phyloP scores from a whole-genome alignment of 371 early-diverging fungal species.

The Apophysomyces ossiformis region DNA sequence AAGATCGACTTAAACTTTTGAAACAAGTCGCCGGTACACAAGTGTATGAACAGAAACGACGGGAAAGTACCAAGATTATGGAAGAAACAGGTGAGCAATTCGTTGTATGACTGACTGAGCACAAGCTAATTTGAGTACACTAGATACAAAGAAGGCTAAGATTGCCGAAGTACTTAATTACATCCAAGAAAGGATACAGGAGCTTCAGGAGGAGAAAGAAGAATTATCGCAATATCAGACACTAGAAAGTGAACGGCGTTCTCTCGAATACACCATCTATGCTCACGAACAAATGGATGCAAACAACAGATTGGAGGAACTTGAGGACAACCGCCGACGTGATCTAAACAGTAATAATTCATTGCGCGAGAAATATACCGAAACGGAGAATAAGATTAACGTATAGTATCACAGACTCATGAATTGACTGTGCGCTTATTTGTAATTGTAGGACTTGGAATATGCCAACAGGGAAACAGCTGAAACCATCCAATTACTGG shows the following conservation, averaged over 20 bases:
- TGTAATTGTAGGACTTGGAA: constrained; percentile 32
- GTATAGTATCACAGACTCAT: constrained; percentile 24
- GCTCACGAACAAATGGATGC: constrained; percentile 87
- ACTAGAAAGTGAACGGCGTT: constrained; percentile 84
- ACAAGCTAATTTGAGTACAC: neutral
- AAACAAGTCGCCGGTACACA: constrained; percentile 99
- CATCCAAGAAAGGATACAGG: constrained; percentile 88
- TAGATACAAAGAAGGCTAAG: constrained; percentile 86
- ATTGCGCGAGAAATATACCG: constrained; percentile 38
- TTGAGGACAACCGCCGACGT: constrained; percentile 59
- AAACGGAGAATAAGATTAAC: constrained; percentile 40
- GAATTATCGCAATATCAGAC: constrained; percentile 89
- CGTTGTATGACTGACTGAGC: no score
- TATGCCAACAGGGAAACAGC: constrained; percentile 44
- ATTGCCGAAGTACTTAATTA: constrained; percentile 88
- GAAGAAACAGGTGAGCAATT: constrained; percentile 81
- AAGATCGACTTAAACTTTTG: constrained; percentile 88
- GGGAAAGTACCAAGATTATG: constrained; percentile 90
- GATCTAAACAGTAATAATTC: constrained; percentile 48
- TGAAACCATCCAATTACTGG: constrained; percentile 52
- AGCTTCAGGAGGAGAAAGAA: constrained; percentile 93
- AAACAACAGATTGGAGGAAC: constrained; percentile 72
- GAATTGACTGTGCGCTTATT: neutral
- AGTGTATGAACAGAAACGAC: constrained; percentile 96
- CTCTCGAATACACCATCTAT: constrained; percentile 92